A percentile compares a stretch with the other conserved stretches of the same genome.
Evolutionary conservation across 2,329 filamentous ascomycete genomes (phyloP).

Genomic region (Monosporascus sp.): DNA sequence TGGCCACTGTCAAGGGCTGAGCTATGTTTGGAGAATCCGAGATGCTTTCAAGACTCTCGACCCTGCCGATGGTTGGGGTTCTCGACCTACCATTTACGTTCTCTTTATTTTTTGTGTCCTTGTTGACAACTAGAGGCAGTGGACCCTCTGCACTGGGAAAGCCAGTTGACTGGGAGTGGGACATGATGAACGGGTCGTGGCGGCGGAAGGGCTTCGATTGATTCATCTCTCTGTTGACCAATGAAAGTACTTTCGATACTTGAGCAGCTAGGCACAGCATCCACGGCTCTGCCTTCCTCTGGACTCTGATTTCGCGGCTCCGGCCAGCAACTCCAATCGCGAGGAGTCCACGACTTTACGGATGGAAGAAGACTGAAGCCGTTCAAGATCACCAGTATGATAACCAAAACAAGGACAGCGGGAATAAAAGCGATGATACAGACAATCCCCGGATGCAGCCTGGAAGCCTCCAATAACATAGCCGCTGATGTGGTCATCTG

Average conservation of each 20-base stretch:
- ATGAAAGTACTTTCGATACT: slow-evolving; percentile 23
- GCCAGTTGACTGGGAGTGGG: slow-evolving; percentile 1
- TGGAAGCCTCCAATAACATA: slow-evolving; percentile 15
- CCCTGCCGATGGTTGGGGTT: slow-evolving; percentile 9
- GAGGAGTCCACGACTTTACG: background rate
- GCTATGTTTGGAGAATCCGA: slow-evolving; percentile 12
- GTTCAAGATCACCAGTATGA: slow-evolving; percentile 26
- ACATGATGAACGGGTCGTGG: slow-evolving; percentile 8
- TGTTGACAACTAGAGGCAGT: slow-evolving; percentile 23
- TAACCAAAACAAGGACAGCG: slow-evolving; percentile 29
- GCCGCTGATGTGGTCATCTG: slow-evolving; percentile 2
- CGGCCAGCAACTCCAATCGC: slow-evolving; percentile 3
- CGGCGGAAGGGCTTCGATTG: slow-evolving; percentile 2
- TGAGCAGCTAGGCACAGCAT: slow-evolving; percentile 10
- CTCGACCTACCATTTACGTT: slow-evolving; percentile 14
- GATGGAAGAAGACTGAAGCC: slow-evolving; percentile 19
- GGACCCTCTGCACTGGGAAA: slow-evolving; percentile 13
- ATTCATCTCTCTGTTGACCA: slow-evolving; percentile 12
- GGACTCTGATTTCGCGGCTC: background rate
- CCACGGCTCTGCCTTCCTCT: background rate
- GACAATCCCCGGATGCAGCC: slow-evolving; percentile 17
- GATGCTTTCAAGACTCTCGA: slow-evolving; percentile 7
- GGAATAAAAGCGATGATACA: slow-evolving; percentile 24
- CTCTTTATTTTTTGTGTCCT: slow-evolving; percentile 20
- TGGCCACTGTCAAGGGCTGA: slow-evolving; percentile 21